phyloP scores from a whole-genome alignment of 371 early-diverging fungal genomes.

The Chytridium lagenaria region DNA sequence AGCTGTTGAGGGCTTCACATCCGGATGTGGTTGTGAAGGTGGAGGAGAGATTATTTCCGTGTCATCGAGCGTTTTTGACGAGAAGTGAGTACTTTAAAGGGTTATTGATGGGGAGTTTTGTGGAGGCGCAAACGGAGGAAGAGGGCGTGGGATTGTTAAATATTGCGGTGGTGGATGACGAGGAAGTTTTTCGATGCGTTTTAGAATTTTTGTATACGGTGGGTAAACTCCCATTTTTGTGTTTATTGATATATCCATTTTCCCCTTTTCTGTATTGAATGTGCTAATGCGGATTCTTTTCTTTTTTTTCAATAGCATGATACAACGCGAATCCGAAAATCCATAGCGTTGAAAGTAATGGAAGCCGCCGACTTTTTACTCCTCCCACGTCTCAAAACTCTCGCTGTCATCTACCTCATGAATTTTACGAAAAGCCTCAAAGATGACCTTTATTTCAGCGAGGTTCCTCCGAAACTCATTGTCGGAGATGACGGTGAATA shows the following conservation, averaged over 20 bases:
- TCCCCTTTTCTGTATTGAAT: no score
- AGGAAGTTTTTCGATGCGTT: constrained; percentile 25
- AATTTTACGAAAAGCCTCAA: not conserved
- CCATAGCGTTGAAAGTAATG: constrained; percentile 18
- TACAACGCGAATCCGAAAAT: not conserved
- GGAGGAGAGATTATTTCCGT: constrained; percentile 27
- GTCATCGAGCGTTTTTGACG: constrained; percentile 36
- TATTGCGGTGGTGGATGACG: constrained; percentile 8
- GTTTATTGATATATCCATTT: no score
- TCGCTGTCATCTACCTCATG: constrained; percentile 27
- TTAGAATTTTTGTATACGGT: constrained; percentile 41
- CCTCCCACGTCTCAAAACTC: constrained; percentile 36
- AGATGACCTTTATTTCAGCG: not conserved
- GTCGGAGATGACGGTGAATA: not conserved
- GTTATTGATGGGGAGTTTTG: constrained; percentile 24
- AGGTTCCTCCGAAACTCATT: not conserved
- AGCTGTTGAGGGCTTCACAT: constrained; percentile 17
- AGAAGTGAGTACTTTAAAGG: constrained; percentile 41
- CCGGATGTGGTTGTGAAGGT: constrained; percentile 34
- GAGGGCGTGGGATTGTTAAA: not conserved
- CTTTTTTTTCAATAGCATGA: no score
- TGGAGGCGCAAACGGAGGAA: constrained; percentile 2
- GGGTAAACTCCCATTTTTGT: no score
- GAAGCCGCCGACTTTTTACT: constrained; percentile 39
- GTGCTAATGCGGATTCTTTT: no score